Conservation (phyloP, 169 alveolate genomes). For the Plasmodium adleri region DNA sequence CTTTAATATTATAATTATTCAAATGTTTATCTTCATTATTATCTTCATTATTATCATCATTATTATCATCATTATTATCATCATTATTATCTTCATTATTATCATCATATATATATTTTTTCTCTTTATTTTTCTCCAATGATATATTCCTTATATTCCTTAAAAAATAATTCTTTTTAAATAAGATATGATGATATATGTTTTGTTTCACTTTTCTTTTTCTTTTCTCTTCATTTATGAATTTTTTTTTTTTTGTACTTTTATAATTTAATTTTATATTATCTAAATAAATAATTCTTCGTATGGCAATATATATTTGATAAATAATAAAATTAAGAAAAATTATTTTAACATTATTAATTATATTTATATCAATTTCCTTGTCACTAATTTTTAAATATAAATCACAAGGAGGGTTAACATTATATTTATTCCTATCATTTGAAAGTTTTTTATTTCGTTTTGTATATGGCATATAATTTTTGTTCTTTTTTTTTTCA, state of each 20-base stretch:
- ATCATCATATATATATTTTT: no score
- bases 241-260: not conserved
- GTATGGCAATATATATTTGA: conserved; percentile 27
- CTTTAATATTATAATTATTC: no score
- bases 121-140: not conserved
- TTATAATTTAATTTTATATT: conserved; percentile 2
- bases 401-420: conserved; percentile 3
- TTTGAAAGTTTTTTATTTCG: not conserved
- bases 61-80: no score
- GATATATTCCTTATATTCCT: not conserved
- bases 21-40: no score
- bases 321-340: conserved; percentile 30
- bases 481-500: not conserved
- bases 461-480: not conserved
- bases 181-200: not conserved
- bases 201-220: conserved; percentile 13
- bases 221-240: conserved; percentile 3
- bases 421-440: not conserved
- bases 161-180: not conserved
- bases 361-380: conserved; percentile 16
- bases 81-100: no score
- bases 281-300: conserved; percentile 15
- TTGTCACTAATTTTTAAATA: conserved; percentile 7
- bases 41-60: no score
- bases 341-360: conserved; percentile 24